These are phyloP conservation scores for Aspergillus brunneoviolaceus DNA, from an alignment of 2,329 filamentous ascomycete species.

Conservation along the genomic window DNA sequence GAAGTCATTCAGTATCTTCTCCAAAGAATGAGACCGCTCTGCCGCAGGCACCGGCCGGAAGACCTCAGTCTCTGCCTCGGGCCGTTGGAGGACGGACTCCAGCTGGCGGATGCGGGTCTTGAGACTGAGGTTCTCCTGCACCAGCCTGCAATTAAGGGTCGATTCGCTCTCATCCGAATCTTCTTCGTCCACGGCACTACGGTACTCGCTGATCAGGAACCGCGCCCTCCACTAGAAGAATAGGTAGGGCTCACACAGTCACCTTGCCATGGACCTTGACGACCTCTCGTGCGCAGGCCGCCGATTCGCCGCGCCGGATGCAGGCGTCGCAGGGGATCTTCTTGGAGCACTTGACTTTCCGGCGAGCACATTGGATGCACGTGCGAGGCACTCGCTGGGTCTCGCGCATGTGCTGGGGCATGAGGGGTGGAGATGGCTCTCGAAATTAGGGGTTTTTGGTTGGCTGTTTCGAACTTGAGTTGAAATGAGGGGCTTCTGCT, in stretches of 20 bases:
- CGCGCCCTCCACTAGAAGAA: too few relatives aligned
- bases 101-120: conserved; percentile 5
- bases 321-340: conserved; percentile 8
- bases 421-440: neutral
- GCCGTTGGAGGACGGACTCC: conserved; percentile 2
- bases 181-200: conserved; percentile 1
- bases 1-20: conserved; percentile 1
- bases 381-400: conserved; percentile 8
- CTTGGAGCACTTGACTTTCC: conserved; percentile 9
- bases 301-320: conserved; percentile 3
- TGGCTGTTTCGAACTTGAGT: too few relatives aligned
- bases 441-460: too few relatives aligned
- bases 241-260: neutral
- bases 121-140: conserved; percentile 2
- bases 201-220: neutral
- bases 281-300: conserved; percentile 3
- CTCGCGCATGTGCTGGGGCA: conserved; percentile 5
- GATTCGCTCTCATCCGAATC: neutral
- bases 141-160: neutral
- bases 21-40: neutral
- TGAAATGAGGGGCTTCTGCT: neutral
- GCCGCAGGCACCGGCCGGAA: neutral
- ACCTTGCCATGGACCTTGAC: conserved; percentile 8
- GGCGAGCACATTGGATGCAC: conserved; percentile 6
- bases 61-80: conserved; percentile 1